phyloP scores from a whole-genome alignment of 1,284 basidiomycete species.

The Macrocybe sp. region DNA sequence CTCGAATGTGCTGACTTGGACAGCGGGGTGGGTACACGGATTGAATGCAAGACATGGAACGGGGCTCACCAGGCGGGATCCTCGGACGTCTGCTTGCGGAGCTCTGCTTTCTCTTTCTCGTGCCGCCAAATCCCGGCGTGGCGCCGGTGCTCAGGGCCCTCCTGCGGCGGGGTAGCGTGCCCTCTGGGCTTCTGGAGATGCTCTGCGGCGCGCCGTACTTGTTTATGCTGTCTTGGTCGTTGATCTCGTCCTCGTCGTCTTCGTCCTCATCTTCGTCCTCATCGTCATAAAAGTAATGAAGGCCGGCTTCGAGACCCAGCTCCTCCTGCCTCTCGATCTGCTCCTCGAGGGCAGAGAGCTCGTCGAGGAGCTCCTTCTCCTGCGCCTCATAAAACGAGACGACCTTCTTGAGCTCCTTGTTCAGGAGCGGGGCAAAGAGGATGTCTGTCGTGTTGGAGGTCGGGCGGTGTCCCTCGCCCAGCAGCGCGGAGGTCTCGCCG shows the following conservation, averaged over 20 bases:
- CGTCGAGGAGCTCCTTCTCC: slow-evolving; percentile 65
- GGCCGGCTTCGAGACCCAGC: slow-evolving; percentile 47
- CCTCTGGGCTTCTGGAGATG: slow-evolving; percentile 25
- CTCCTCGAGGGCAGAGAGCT: slow-evolving; percentile 62
- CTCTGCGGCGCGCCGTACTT: slow-evolving; percentile 59
- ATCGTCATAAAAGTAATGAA: slow-evolving; percentile 50
- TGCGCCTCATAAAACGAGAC: slow-evolving; percentile 76
- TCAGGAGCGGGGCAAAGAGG: slow-evolving; percentile 71
- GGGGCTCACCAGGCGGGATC: slow-evolving; percentile 11
- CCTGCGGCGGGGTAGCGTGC: slow-evolving; percentile 16
- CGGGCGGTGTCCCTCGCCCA: slow-evolving; percentile 28
- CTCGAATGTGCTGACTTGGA: too few relatives aligned
- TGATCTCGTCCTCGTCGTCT: slow-evolving; percentile 60
- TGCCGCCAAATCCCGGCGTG: neutral
- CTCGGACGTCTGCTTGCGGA: neutral
- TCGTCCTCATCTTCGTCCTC: slow-evolving; percentile 67
- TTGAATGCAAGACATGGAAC: neutral
- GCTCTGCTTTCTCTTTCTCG: too few relatives aligned
- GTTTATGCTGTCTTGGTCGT: slow-evolving; percentile 64
- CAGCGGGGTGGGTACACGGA: too few relatives aligned
- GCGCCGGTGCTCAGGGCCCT: slow-evolving; percentile 11
- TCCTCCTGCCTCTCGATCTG: slow-evolving; percentile 66
- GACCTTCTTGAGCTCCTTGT: slow-evolving; percentile 85
- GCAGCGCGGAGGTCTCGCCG: slow-evolving; percentile 53
- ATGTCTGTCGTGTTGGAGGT: slow-evolving; percentile 39